phyloP scores from a whole-genome alignment of 2,329 filamentous ascomycete genomes.

The Chrysosphaeria jannelii region DNA sequence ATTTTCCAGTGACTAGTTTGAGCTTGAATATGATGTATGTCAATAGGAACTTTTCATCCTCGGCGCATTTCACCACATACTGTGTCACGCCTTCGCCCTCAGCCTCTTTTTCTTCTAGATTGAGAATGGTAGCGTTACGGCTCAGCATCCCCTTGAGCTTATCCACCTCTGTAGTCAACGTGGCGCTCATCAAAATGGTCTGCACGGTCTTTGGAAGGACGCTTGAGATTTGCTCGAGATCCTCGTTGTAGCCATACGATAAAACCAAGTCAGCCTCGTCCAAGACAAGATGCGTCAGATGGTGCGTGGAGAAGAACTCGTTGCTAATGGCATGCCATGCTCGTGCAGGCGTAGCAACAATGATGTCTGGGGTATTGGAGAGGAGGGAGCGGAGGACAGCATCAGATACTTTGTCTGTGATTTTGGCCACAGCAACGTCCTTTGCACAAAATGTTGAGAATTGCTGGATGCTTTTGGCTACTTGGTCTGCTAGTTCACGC shows the following conservation, averaged over 20 bases:
- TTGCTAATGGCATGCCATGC: slow-evolving; percentile 50
- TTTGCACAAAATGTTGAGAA: slow-evolving; percentile 65
- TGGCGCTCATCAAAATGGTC: slow-evolving; percentile 81
- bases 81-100: slow-evolving; percentile 54
- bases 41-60: slow-evolving; percentile 88
- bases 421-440: slow-evolving; percentile 52
- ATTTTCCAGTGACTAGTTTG: slow-evolving; percentile 77
- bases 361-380: slow-evolving; percentile 59
- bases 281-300: slow-evolving; percentile 51
- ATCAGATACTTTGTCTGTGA: slow-evolving; percentile 73
- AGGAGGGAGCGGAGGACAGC: slow-evolving; percentile 68
- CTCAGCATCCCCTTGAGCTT: slow-evolving; percentile 65
- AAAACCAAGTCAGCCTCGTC: slow-evolving; percentile 87
- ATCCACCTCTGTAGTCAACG: slow-evolving; percentile 56
- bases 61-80: slow-evolving; percentile 73
- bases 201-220: slow-evolving; percentile 63
- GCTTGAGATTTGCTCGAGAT: slow-evolving; percentile 51
- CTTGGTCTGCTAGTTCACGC: slow-evolving; percentile 76
- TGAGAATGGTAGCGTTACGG: slow-evolving; percentile 45
- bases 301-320: slow-evolving; percentile 36
- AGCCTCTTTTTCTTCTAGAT: slow-evolving; percentile 56
- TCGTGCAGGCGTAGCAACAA: slow-evolving; percentile 72
- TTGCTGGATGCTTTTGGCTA: slow-evolving; percentile 45
- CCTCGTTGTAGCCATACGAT: slow-evolving; percentile 81
- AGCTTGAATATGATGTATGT: slow-evolving; percentile 89